Conservation (phyloP, 1,284 basidiomycete genomes). For the Sanghuangporus sanghuang region DNA sequence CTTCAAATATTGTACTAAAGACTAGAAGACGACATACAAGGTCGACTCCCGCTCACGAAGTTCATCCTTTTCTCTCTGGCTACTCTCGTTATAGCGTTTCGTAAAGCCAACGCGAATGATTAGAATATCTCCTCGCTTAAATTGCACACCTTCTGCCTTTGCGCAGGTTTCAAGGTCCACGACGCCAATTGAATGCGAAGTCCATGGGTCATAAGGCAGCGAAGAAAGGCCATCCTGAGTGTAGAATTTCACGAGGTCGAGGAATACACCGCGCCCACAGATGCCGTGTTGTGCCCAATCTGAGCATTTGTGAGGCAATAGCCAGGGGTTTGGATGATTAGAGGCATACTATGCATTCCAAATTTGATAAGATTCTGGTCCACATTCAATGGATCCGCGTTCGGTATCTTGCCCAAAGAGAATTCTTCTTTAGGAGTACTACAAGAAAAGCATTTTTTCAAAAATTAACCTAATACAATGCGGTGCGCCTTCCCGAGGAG, state of each 20-base stretch:
- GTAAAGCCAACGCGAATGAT: conserved; percentile 64
- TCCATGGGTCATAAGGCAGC: conserved; percentile 64
- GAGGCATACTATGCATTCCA: conserved; percentile 58
- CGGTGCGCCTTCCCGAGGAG: not conserved
- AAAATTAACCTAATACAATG: not conserved
- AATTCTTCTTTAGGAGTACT: conserved; percentile 33
- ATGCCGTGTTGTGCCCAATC: conserved; percentile 75
- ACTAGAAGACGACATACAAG: conserved; percentile 37
- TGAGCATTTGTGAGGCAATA: conserved; percentile 23
- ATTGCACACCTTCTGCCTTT: conserved; percentile 51
- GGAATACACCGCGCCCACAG: conserved; percentile 62
- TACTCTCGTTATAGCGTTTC: conserved; percentile 46
- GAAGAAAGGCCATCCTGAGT: conserved; percentile 32
- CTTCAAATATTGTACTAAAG: not conserved
- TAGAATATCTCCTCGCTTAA: conserved; percentile 56
- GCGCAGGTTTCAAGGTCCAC: conserved; percentile 59
- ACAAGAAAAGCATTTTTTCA: conserved; percentile 37
- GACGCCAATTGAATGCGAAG: conserved; percentile 50
- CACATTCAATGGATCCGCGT: conserved; percentile 46
- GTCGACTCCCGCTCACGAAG: conserved; percentile 41
- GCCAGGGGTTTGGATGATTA: not conserved
- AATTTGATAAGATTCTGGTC: conserved; percentile 45
- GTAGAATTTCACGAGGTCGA: conserved; percentile 57
- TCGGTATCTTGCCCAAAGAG: conserved; percentile 38
- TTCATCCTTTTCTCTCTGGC: conserved; percentile 41